Conservation (phyloP, 2,329 filamentous ascomycete genomes). For the Blumeriella jaapii region DNA sequence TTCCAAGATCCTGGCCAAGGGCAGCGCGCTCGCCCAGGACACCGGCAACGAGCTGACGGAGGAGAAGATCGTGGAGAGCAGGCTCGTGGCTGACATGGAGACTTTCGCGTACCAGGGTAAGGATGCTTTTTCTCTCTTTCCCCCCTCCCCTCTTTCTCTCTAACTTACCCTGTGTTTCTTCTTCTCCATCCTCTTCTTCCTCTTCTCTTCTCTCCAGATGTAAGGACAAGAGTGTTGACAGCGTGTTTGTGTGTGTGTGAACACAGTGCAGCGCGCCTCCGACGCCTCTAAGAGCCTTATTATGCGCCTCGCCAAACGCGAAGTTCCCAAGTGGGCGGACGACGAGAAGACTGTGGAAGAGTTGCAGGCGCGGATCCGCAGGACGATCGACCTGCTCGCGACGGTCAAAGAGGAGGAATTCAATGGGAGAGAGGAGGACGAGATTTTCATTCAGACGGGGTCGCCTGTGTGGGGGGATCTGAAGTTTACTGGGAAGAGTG, state of each 20-base stretch:
- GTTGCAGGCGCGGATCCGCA: slow-evolving; percentile 35
- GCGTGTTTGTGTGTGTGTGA: not conserved
- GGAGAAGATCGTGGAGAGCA: slow-evolving; percentile 28
- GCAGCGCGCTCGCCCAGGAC: slow-evolving; percentile 29
- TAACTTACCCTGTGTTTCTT: not conserved
- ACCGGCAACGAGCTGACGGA: slow-evolving; percentile 28
- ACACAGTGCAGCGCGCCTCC: slow-evolving; percentile 30
- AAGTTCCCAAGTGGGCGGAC: slow-evolving; percentile 28
- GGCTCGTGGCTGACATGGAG: slow-evolving; percentile 38
- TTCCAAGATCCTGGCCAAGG: slow-evolving; percentile 33
- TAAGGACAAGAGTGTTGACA: no score
- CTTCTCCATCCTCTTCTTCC: no score
- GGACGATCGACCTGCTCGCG: slow-evolving; percentile 36
- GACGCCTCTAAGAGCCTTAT: slow-evolving; percentile 32
- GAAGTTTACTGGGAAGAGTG: slow-evolving; percentile 30
- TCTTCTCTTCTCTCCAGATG: no score
- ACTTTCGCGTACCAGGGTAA: slow-evolving; percentile 34
- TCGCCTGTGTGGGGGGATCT: slow-evolving; percentile 25
- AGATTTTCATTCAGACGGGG: slow-evolving; percentile 31
- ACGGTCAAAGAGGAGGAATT: slow-evolving; percentile 31
- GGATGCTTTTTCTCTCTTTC: not conserved
- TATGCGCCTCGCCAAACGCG: slow-evolving; percentile 29
- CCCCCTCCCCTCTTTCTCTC: not conserved
- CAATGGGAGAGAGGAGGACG: slow-evolving; percentile 31
- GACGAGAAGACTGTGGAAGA: slow-evolving; percentile 38